Base-by-base conservation (phyloP, 257 asterid genomes). In the Scutellaria baicalensis region DNA sequence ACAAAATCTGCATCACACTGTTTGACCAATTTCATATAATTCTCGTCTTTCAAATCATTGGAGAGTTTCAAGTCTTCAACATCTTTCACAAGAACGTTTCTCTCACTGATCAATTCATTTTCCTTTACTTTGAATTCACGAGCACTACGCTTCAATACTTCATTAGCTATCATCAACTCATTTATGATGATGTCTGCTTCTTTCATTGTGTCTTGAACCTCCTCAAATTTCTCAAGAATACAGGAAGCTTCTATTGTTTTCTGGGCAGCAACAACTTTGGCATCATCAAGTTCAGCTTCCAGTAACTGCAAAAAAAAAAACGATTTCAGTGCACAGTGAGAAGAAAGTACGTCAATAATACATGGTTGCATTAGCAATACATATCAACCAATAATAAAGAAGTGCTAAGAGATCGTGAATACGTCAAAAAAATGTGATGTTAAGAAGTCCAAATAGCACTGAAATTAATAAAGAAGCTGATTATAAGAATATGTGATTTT, bases 171-270 rank as follows among this genome's bases (percentile, higher is more conserved):
- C 90, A 94, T 74, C 80, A 91, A 83, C 76, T 89, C 93, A 77
- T 91, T 94, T 78, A 91, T 83, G 86, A 88, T 91, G 70, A 88
- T 83, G 84, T 89, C 96, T 50, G 99, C 97, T 75, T 91, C 98
- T 70, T 79, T 86, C 84, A 94, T 70, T 31, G 95, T 94, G 59
- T 88, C 93, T 79, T 89, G 99, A 66, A 86, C 87, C 84, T 91
- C 99, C 81, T 81, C 96, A 73, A 91, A 91, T 82, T 94, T 94
- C 65, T 86, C 87, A 69, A 94, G 85, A 78, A 91, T 57, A 67
- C 93, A 89, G 40, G 90, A 79, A 36, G 97, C 96, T 79, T 94
- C 99, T 36, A 91, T 85, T 70, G 86, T 76, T 85, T 91, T 91
- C 89, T 91, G 96, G 21, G 87, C 74, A 43, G 95, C 91, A 77